Percentiles rank a stretch among this genome's conserved stretches.
phyloP scores from a whole-genome alignment of 2,329 filamentous ascomycete species.

The Colletotrichum graminicola region DNA sequence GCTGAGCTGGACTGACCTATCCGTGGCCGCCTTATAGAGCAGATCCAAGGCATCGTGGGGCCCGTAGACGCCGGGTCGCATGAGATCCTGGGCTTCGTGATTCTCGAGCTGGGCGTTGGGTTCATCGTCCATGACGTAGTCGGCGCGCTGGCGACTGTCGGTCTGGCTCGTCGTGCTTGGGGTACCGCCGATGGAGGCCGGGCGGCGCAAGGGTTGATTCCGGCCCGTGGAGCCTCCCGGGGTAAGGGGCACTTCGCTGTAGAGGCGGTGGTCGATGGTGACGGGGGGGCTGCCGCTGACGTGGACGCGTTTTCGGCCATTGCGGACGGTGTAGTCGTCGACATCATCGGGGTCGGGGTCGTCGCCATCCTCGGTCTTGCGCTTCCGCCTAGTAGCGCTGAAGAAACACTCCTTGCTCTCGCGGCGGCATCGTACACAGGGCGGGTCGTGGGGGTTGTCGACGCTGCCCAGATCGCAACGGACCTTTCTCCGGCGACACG shows the following conservation, averaged over 20 bases:
- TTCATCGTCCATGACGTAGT: conserved; percentile 62
- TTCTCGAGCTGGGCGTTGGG: conserved; percentile 74
- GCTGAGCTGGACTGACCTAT: conserved; percentile 60
- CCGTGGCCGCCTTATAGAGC: conserved; percentile 86
- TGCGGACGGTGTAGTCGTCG: conserved; percentile 78
- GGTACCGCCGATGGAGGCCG: conserved; percentile 52
- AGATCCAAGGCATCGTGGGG: conserved; percentile 93
- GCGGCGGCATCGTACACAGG: conserved; percentile 91
- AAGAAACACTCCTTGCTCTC: conserved; percentile 99
- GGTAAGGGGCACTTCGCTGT: conserved; percentile 70
- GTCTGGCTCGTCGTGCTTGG: conserved; percentile 49
- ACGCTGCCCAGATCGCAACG: conserved; percentile 78
- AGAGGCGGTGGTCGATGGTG: conserved; percentile 59
- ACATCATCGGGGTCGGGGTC: conserved; percentile 58
- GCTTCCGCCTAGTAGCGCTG: conserved; percentile 92
- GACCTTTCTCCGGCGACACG: conserved; percentile 72
- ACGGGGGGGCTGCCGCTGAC: conserved; percentile 59
- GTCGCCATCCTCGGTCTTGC: conserved; percentile 76
- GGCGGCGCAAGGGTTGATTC: conserved; percentile 74
- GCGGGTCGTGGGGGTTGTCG: conserved; percentile 93
- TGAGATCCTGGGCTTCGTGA: conserved; percentile 72
- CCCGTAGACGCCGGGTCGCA: conserved; percentile 83
- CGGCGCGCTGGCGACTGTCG: conserved; percentile 48
- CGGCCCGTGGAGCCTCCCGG: conserved; percentile 75
- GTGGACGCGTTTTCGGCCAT: conserved; percentile 77